Evolutionary conservation across 768 basidiomycete species (phyloP).

Genomic region (Cyclocybe aegerita): DNA sequence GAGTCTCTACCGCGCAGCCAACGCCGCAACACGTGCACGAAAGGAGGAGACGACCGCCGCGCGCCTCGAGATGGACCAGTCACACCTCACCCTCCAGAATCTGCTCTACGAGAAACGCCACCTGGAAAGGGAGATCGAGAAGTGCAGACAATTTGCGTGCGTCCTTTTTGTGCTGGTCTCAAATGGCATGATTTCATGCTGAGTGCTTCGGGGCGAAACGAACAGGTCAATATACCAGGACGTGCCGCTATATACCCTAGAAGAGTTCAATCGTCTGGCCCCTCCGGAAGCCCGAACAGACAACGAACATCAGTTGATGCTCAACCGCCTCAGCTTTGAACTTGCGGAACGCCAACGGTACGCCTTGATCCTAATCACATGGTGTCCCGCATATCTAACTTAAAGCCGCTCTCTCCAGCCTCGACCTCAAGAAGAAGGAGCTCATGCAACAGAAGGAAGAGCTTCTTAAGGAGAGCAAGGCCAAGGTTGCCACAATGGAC

Average conservation of each 20-base stretch:
- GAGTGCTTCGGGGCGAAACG: background rate
- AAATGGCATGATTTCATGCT: background rate
- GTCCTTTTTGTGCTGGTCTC: constrained; percentile 25
- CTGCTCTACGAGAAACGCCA: constrained; percentile 87
- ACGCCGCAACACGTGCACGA: constrained; percentile 60
- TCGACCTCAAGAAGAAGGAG: constrained; percentile 70
- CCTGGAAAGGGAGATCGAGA: constrained; percentile 88
- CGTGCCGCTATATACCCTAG: constrained; percentile 67
- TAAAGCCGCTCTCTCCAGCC: constrained; percentile 38
- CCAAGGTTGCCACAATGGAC: constrained; percentile 72
- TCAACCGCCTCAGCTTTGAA: constrained; percentile 85
- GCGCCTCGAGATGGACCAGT: constrained; percentile 87
- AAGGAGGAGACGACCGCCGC: constrained; percentile 79
- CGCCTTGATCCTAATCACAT: constrained; percentile 15
- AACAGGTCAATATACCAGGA: constrained; percentile 86
- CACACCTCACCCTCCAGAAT: constrained; percentile 84
- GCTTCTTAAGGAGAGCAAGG: constrained; percentile 75
- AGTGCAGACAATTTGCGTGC: constrained; percentile 90
- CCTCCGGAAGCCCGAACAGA: constrained; percentile 64
- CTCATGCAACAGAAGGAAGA: constrained; percentile 73
- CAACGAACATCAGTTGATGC: constrained; percentile 82
- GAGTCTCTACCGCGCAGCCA: constrained; percentile 72
- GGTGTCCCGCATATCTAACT: background rate
- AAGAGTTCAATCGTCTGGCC: constrained; percentile 69
- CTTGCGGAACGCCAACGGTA: constrained; percentile 87